Evolutionary conservation across 495 filamentous ascomycete species (phyloP).

Genomic region (Penicillium simplicissimum): DNA sequence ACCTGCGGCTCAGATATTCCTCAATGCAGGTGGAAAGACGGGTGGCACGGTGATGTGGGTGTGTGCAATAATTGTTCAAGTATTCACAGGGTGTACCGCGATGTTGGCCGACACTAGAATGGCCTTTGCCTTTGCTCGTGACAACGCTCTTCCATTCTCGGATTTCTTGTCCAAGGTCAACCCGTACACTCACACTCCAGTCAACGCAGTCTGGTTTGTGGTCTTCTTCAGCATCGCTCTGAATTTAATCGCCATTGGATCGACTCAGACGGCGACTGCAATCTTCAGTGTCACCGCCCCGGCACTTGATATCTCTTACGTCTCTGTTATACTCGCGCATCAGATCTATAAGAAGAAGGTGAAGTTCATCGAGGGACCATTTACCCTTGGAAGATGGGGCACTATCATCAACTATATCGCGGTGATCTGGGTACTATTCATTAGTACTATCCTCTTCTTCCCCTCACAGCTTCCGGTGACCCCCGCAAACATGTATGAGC

Average conservation of each 20-base stretch:
- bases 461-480: slow-evolving; percentile 63
- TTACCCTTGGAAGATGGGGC: slow-evolving; percentile 62
- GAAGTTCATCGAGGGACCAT: slow-evolving; percentile 64
- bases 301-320: slow-evolving; percentile 67
- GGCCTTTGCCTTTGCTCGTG: slow-evolving; percentile 71
- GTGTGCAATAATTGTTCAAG: slow-evolving; percentile 68
- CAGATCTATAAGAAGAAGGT: slow-evolving; percentile 59
- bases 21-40: slow-evolving; percentile 62
- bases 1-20: slow-evolving; percentile 70
- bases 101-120: slow-evolving; percentile 72
- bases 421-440: slow-evolving; percentile 66
- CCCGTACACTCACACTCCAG: slow-evolving; percentile 57
- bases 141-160: slow-evolving; percentile 70
- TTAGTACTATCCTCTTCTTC: slow-evolving; percentile 68
- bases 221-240: slow-evolving; percentile 61
- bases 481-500: slow-evolving; percentile 57
- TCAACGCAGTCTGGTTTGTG: slow-evolving; percentile 73
- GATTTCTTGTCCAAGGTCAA: slow-evolving; percentile 62
- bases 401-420: slow-evolving; percentile 59
- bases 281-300: slow-evolving; percentile 74
- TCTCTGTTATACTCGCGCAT: slow-evolving; percentile 67
- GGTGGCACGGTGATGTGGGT: slow-evolving; percentile 69
- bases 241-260: slow-evolving; percentile 68
- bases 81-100: slow-evolving; percentile 71
- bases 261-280: slow-evolving; percentile 63